Conservation (phyloP, 2,329 filamentous ascomycete genomes). For the Harringtonia lauricola region DNA sequence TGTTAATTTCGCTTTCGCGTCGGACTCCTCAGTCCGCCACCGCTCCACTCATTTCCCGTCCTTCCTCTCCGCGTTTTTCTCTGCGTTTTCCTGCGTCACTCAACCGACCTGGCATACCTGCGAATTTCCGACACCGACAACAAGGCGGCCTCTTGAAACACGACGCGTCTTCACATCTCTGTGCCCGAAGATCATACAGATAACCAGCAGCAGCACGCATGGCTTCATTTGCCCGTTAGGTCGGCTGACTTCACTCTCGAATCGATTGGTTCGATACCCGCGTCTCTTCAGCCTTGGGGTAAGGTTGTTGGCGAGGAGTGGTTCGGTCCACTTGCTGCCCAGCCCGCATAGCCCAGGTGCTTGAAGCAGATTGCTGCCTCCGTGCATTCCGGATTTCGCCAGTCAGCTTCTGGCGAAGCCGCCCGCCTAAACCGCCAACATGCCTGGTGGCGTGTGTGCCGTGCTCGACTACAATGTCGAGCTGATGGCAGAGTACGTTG, state of each 20-base stretch:
- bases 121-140: too few species aligned
- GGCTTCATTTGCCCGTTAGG: slow-evolving; percentile 17
- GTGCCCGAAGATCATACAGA: too few species aligned
- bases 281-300: slow-evolving; percentile 28
- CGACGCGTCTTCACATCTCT: too few species aligned
- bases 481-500: slow-evolving; percentile 89
- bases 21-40: too few species aligned
- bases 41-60: too few species aligned
- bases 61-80: too few species aligned
- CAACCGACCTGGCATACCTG: too few species aligned
- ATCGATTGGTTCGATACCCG: slow-evolving; percentile 8
- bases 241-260: not conserved
- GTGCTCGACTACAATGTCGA: slow-evolving; percentile 97
- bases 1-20: too few species aligned
- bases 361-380: slow-evolving; percentile 25
- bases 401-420: slow-evolving; percentile 12
- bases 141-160: too few species aligned
- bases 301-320: slow-evolving; percentile 18
- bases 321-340: slow-evolving; percentile 13
- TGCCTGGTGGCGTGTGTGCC: slow-evolving; percentile 78
- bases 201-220: slow-evolving; percentile 11
- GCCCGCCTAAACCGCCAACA: slow-evolving; percentile 29
- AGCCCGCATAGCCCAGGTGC: slow-evolving; percentile 21
- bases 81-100: too few species aligned
- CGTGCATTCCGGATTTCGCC: too few species aligned